Percentiles rank a stretch among this genome's conserved stretches.
Evolutionary conservation across 108 stramenopile genomes (phyloP).

Genomic region (Cyclostephanos tholiformis): DNA sequence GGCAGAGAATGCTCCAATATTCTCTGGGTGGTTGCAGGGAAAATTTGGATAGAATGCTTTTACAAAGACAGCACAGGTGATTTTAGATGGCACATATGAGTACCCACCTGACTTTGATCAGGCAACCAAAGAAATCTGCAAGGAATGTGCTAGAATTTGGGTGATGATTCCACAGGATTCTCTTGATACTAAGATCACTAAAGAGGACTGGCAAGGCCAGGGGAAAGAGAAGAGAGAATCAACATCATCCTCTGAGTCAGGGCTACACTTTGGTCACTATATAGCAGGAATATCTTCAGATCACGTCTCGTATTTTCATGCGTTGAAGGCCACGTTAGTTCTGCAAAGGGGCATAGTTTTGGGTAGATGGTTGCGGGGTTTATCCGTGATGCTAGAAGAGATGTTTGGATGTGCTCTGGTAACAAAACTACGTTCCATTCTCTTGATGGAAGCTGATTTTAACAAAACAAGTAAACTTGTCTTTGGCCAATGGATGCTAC

Average conservation of each 20-base stretch:
- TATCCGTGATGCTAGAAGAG: no score
- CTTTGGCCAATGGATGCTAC: slow-evolving; percentile 15
- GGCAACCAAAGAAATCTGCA: not conserved
- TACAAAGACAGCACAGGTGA: no score
- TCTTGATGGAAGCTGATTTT: no score
- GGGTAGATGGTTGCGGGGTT: not conserved
- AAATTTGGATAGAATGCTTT: not conserved
- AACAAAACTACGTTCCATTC: not conserved
- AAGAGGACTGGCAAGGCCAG: not conserved
- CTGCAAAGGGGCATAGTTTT: not conserved
- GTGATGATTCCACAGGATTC: not conserved
- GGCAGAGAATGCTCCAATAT: no score
- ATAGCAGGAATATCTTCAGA: not conserved
- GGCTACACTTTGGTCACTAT: slow-evolving; percentile 14
- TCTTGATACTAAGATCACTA: not conserved
- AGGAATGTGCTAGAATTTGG: no score
- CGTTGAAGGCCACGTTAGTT: no score
- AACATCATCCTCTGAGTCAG: slow-evolving; percentile 15
- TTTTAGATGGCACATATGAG: no score
- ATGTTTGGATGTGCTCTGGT: no score
- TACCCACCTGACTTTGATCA: not conserved
- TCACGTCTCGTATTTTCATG: not conserved
- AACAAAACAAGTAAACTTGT: no score
- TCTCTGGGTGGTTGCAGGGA: no score
- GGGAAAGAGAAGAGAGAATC: no score